These are phyloP conservation scores for Colletotrichum musicola DNA, from an alignment of 2,329 filamentous ascomycete genomes.

Conservation along the genomic window DNA sequence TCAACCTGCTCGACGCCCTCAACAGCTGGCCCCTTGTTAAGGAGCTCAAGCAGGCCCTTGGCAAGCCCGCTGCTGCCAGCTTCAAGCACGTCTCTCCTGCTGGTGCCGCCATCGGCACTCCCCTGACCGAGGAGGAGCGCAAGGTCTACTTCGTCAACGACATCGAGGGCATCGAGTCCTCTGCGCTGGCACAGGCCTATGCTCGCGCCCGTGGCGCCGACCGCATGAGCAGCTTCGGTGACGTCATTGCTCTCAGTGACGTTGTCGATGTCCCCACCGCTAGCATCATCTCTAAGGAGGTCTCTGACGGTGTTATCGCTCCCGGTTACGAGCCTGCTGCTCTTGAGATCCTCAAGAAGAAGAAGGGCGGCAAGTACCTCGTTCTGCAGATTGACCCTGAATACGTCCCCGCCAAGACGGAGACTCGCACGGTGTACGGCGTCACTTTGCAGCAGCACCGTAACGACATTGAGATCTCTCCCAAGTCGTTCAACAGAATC, in stretches of 20 bases:
- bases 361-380: conserved; percentile 98
- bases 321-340: conserved; percentile 88
- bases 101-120: conserved; percentile 92
- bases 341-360: conserved; percentile 92
- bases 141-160: conserved; percentile 99
- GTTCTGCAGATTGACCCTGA: conserved; percentile 94
- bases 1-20: conserved; percentile 95
- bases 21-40: conserved; percentile 98
- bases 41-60: conserved; percentile 91
- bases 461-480: conserved; percentile 90
- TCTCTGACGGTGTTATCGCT: conserved; percentile 96
- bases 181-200: conserved; percentile 91
- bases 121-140: conserved; percentile 86
- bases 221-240: conserved; percentile 98
- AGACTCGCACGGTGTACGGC: conserved; percentile 91
- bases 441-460: conserved; percentile 90
- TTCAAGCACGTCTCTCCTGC: conserved; percentile 99
- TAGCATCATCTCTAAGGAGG: conserved; percentile 97
- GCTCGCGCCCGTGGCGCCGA: conserved; percentile 95
- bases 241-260: conserved; percentile 93
- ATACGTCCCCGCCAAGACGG: conserved; percentile 83
- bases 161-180: conserved; percentile 88
- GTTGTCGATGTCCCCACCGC: conserved; percentile 92
- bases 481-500: conserved; percentile 86
- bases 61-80: conserved; percentile 90